Conservation (phyloP, 495 filamentous ascomycete species). For the Penicillium angulare region DNA sequence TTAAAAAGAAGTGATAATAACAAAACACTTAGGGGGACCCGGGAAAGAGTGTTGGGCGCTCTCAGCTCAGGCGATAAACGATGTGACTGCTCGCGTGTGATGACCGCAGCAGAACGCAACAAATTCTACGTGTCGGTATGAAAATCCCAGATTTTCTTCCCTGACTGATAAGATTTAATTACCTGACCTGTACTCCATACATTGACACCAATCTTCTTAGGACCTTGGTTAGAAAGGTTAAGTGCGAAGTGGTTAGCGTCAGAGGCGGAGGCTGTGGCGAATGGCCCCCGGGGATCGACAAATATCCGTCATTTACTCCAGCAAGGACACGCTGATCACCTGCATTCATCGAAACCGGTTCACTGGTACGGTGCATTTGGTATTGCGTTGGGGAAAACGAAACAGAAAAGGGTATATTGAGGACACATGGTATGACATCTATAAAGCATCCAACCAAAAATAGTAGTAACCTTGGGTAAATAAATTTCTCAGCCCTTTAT, state of each 20-base stretch:
- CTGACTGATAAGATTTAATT: neutral
- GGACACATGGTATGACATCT: conserved; percentile 5
- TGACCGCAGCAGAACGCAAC: neutral
- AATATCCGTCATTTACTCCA: too few species aligned
- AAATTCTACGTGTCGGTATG: too few species aligned
- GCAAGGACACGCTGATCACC: conserved; percentile 10
- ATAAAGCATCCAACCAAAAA: neutral
- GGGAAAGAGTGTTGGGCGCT: neutral
- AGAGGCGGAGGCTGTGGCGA: conserved; percentile 19
- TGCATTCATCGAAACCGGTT: neutral
- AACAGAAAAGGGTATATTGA: conserved; percentile 15
- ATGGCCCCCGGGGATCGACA: neutral
- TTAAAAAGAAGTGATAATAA: too few species aligned
- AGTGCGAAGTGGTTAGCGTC: too few species aligned
- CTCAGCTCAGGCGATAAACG: conserved; percentile 1
- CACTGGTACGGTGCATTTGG: neutral
- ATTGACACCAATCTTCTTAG: too few species aligned
- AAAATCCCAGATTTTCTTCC: neutral
- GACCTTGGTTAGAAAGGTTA: too few species aligned
- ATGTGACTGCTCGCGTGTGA: conserved; percentile 26
- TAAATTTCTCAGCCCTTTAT: too few species aligned
- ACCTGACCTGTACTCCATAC: neutral
- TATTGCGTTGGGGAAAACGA: neutral
- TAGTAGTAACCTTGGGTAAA: neutral
- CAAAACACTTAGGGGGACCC: neutral